Evolutionary conservation across 2,329 filamentous ascomycete species (phyloP).

Genomic region (Aureobasidium pullulans): DNA sequence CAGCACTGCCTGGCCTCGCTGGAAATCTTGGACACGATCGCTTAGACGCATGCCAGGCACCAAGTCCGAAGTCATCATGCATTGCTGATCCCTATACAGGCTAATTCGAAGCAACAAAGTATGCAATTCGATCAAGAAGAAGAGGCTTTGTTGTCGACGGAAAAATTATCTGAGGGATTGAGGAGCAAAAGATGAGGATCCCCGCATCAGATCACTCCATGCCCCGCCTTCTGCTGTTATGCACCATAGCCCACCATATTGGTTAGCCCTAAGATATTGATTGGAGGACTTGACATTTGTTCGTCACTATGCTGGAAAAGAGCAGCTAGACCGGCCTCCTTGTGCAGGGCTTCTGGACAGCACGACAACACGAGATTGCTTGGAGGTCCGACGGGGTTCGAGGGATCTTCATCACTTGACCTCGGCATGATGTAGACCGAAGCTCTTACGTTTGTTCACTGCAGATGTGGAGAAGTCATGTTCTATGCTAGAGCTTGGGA

Average conservation of each 20-base stretch:
- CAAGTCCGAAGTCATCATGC: not conserved
- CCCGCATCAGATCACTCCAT: slow-evolving; percentile 3
- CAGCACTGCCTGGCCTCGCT: not conserved
- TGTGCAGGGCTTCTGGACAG: too few species aligned
- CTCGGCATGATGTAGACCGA: slow-evolving; percentile 3
- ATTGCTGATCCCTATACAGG: slow-evolving; percentile 11
- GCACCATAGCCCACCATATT: not conserved
- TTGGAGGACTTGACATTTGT: not conserved
- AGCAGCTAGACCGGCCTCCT: not conserved
- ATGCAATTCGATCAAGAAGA: not conserved
- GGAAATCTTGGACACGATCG: not conserved
- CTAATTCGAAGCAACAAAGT: slow-evolving; percentile 1
- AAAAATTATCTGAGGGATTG: slow-evolving; percentile 5
- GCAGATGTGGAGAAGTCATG: not conserved
- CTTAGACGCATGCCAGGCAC: not conserved
- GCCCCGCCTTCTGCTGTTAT: slow-evolving; percentile 4
- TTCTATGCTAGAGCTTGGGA: not conserved
- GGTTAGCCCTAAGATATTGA: not conserved
- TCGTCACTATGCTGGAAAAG: not conserved
- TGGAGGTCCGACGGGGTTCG: not conserved
- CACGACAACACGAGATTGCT: slow-evolving; percentile 2
- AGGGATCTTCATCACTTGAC: not conserved
- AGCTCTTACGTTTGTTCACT: not conserved
- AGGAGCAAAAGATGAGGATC: not conserved
- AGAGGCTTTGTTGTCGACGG: slow-evolving; percentile 6